Evolutionary conservation across 2,329 filamentous ascomycete species (phyloP).

Genomic region (Metarhizium anisopliae): DNA sequence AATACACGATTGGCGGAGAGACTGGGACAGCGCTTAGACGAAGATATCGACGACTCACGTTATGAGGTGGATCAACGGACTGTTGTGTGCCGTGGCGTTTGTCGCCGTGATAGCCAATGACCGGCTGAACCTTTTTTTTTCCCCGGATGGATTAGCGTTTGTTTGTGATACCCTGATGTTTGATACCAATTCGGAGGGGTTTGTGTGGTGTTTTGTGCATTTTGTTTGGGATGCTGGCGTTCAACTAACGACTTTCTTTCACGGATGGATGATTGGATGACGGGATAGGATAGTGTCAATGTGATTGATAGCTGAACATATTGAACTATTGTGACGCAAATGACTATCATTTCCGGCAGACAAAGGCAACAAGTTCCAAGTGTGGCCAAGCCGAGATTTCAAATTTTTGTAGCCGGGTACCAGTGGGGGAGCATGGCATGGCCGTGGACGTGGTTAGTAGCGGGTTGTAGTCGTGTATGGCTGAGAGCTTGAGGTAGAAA

Average conservation of each 20-base stretch:
- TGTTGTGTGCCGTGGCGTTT: neutral
- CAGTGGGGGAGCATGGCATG: too few relatives aligned
- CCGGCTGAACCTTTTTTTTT: neutral
- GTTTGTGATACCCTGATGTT: constrained; percentile 8
- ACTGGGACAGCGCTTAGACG: constrained; percentile 5
- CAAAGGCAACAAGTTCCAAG: too few relatives aligned
- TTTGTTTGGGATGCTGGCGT: neutral
- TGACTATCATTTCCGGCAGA: too few relatives aligned
- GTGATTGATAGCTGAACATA: neutral
- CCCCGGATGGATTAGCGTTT: neutral
- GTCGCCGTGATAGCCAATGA: neutral
- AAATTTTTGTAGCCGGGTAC: too few relatives aligned
- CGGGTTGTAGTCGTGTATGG: too few relatives aligned
- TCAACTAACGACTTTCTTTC: neutral
- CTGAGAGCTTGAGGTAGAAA: too few relatives aligned
- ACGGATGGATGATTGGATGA: neutral
- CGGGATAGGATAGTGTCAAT: neutral
- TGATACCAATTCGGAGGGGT: constrained; percentile 5
- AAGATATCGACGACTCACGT: constrained; percentile 10
- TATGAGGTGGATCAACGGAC: neutral
- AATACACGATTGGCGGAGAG: constrained; percentile 4
- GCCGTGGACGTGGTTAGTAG: too few relatives aligned
- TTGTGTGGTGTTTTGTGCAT: neutral
- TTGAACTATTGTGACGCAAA: neutral
- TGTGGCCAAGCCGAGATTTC: too few relatives aligned